Evolutionary conservation across 345 rosid genomes (phyloP).

Genomic region (Dimocarpus longan): DNA sequence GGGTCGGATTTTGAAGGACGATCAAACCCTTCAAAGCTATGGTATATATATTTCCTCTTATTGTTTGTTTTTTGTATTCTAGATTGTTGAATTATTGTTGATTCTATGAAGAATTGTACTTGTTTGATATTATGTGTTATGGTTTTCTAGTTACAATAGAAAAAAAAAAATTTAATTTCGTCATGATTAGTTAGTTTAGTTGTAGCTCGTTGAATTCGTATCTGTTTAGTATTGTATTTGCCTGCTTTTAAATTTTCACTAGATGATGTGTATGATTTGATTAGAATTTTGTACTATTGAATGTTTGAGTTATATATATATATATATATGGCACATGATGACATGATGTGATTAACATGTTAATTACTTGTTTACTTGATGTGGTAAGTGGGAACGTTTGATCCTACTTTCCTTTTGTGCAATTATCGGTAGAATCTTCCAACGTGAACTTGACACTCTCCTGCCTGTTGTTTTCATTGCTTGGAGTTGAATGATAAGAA

Average conservation of each 20-base stretch:
- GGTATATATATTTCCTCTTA: constrained; percentile 34
- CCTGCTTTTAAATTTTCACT: background rate
- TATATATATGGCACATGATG: background rate
- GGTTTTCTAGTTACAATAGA: too few relatives aligned
- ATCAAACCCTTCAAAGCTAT: constrained; percentile 69
- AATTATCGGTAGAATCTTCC: background rate
- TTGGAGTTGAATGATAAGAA: too few relatives aligned
- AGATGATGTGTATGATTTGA: background rate
- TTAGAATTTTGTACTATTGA: background rate
- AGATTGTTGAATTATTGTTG: background rate
- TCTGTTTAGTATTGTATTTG: too few relatives aligned
- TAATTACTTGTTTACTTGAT: background rate
- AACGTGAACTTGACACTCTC: background rate
- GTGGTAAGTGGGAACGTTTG: background rate
- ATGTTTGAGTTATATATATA: background rate
- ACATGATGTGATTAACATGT: background rate
- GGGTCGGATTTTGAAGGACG: constrained; percentile 86
- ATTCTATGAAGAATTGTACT: too few relatives aligned
- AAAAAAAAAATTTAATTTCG: too few relatives aligned
- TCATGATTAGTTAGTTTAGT: too few relatives aligned
- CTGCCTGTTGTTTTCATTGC: too few relatives aligned
- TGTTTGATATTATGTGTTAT: too few relatives aligned
- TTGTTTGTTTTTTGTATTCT: background rate
- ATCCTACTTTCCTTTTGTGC: background rate
- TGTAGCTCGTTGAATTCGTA: too few relatives aligned